These are phyloP conservation scores for Neospermospora avenae DNA, from an alignment of 2,329 filamentous ascomycete species.

Conservation along the genomic window DNA sequence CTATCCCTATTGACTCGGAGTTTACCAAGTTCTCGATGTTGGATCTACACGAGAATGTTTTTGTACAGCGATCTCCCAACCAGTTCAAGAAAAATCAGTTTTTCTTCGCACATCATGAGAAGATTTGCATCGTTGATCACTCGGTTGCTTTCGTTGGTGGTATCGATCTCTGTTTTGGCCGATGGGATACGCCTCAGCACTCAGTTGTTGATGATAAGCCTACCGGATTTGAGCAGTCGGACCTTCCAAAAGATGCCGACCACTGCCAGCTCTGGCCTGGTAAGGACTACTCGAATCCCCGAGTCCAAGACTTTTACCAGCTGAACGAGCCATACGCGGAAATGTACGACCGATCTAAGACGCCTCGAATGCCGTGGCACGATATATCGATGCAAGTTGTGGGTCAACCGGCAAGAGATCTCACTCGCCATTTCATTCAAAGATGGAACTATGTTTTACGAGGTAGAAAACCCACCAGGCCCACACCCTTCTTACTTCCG, in stretches of 20 bases:
- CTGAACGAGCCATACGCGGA: constrained; percentile 95
- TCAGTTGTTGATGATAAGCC: constrained; percentile 87
- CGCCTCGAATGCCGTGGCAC: constrained; percentile 97
- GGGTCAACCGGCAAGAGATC: constrained; percentile 88
- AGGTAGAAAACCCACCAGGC: constrained; percentile 87
- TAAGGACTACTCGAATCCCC: constrained; percentile 96
- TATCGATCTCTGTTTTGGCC: constrained; percentile 92
- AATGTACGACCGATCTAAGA: constrained; percentile 90
- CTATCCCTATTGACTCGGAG: constrained; percentile 95
- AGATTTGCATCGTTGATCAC: constrained; percentile 95
- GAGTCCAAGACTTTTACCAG: constrained; percentile 91
- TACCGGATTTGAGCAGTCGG: constrained; percentile 82
- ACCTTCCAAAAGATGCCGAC: constrained; percentile 80
- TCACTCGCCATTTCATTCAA: constrained; percentile 95
- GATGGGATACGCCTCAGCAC: constrained; percentile 96
- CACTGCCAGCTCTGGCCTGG: constrained; percentile 96
- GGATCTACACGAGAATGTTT: constrained; percentile 93
- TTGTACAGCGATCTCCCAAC: constrained; percentile 93
- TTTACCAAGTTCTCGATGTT: constrained; percentile 96
- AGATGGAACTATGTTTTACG: constrained; percentile 96
- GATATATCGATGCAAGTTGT: constrained; percentile 98
- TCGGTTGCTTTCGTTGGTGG: constrained; percentile 94
- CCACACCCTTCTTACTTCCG: constrained; percentile 88
- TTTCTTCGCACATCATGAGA: constrained; percentile 99
- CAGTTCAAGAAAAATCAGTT: constrained; percentile 99